phyloP scores from a whole-genome alignment of 2,329 filamentous ascomycete genomes.

The Sporothrix brunneoviolacea region DNA sequence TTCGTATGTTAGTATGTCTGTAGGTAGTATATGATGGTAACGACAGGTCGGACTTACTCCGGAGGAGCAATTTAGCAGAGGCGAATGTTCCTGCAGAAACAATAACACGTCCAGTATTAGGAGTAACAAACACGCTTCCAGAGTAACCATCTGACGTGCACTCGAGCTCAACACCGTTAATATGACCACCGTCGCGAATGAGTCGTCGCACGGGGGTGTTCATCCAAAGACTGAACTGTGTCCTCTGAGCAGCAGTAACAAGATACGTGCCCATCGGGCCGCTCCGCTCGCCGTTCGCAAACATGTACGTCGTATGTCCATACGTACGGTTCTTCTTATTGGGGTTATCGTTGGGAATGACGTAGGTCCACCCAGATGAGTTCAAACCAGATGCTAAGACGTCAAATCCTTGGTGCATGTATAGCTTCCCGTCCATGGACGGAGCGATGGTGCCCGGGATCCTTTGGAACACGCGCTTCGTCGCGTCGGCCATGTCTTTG shows the following conservation, averaged over 20 bases:
- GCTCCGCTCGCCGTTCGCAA: slow-evolving; percentile 52
- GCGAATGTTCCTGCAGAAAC: slow-evolving; percentile 63
- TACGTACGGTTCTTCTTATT: slow-evolving; percentile 56
- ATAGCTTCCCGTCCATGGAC: slow-evolving; percentile 59
- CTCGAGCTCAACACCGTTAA: slow-evolving; percentile 55
- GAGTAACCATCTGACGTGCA: slow-evolving; percentile 39
- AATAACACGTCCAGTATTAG: slow-evolving; percentile 57
- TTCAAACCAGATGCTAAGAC: slow-evolving; percentile 54
- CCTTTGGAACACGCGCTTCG: slow-evolving; percentile 57
- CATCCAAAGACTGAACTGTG: slow-evolving; percentile 55
- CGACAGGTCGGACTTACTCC: no score
- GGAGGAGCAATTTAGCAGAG: slow-evolving; percentile 61
- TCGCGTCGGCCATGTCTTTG: slow-evolving; percentile 52
- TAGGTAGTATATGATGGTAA: no score
- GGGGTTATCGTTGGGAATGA: slow-evolving; percentile 51
- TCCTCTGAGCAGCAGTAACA: slow-evolving; percentile 46
- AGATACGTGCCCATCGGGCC: slow-evolving; percentile 63
- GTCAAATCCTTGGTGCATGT: slow-evolving; percentile 61
- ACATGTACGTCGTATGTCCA: slow-evolving; percentile 58
- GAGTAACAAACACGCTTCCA: slow-evolving; percentile 54
- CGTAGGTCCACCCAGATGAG: slow-evolving; percentile 28
- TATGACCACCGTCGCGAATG: slow-evolving; percentile 48
- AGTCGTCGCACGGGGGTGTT: slow-evolving; percentile 57
- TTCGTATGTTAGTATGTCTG: no score
- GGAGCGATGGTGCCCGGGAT: slow-evolving; percentile 64